phyloP scores from a whole-genome alignment of 176 grass and related monocot genomes.

The Carex pumila region DNA sequence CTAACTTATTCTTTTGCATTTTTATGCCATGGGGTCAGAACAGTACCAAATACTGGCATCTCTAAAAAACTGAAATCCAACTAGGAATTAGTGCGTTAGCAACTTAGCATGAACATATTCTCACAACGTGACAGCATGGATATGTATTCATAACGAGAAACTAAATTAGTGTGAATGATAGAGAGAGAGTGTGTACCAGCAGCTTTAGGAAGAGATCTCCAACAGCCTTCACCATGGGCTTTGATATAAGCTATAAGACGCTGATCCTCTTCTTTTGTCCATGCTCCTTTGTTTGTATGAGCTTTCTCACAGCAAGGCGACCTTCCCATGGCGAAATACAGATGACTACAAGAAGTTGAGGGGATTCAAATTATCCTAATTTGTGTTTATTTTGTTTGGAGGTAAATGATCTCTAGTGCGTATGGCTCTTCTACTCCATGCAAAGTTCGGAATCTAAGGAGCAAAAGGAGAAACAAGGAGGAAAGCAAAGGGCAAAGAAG shows the following conservation, averaged over 20 bases:
- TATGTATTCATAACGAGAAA: not conserved
- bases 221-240: conserved; percentile 73
- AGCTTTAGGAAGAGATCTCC: conserved; percentile 79
- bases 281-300: conserved; percentile 90
- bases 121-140: not conserved
- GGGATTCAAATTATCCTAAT: not conserved
- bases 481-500: conserved; percentile 13
- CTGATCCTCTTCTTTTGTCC: conserved; percentile 91
- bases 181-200: conserved; percentile 34
- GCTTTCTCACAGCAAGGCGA: conserved; percentile 94
- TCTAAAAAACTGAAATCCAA: not conserved
- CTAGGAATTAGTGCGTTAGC: not conserved
- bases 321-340: conserved; percentile 62
- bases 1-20: not conserved
- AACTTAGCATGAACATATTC: not conserved
- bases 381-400: not conserved
- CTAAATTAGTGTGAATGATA: not conserved
- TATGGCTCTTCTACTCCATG: conserved; percentile 5
- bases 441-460: conserved; percentile 27
- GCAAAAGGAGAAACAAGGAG: not conserved
- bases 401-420: not conserved
- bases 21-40: not conserved
- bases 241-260: conserved; percentile 71
- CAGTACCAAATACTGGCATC: not conserved
- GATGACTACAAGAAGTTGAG: not conserved